phyloP scores from a whole-genome alignment of 805 yeast genomes.

The Candida xiaguanensis region DNA sequence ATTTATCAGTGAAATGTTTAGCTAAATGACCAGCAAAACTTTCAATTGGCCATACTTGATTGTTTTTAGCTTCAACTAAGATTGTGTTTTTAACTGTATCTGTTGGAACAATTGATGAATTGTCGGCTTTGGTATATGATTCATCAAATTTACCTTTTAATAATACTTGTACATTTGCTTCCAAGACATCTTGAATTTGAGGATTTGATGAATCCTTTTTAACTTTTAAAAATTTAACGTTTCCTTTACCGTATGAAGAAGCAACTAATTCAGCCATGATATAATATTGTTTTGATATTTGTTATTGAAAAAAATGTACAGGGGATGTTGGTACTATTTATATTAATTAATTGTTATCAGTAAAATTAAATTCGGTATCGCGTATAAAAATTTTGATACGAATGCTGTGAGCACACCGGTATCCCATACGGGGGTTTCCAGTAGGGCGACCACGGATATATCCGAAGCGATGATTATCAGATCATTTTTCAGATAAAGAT shows the following conservation, averaged over 20 bases:
- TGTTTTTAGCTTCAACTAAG: constrained; percentile 74
- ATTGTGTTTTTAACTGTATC: constrained; percentile 91
- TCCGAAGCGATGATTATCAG: not conserved
- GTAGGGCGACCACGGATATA: not conserved
- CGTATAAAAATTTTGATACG: not conserved
- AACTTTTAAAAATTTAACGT: constrained; percentile 89
- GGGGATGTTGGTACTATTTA: not conserved
- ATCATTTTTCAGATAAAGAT: not conserved
- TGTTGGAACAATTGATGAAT: constrained; percentile 86
- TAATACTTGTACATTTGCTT: constrained; percentile 74
- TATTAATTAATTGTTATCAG: not conserved
- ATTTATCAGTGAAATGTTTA: constrained; percentile 73
- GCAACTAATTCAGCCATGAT: constrained; percentile 18
- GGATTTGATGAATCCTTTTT: constrained; percentile 74
- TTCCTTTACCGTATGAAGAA: constrained; percentile 86
- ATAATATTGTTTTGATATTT: too few relatives aligned
- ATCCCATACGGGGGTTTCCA: not conserved
- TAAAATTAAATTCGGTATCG: not conserved
- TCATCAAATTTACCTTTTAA: constrained; percentile 75
- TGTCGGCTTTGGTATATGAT: constrained; percentile 86
- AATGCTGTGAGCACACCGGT: not conserved
- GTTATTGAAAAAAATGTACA: not conserved
- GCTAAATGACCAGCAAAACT: constrained; percentile 83
- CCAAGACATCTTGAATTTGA: constrained; percentile 73
- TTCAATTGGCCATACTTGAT: constrained; percentile 88